phyloP scores from a whole-genome alignment of 768 basidiomycete species.

The Baorangia bicolor region DNA sequence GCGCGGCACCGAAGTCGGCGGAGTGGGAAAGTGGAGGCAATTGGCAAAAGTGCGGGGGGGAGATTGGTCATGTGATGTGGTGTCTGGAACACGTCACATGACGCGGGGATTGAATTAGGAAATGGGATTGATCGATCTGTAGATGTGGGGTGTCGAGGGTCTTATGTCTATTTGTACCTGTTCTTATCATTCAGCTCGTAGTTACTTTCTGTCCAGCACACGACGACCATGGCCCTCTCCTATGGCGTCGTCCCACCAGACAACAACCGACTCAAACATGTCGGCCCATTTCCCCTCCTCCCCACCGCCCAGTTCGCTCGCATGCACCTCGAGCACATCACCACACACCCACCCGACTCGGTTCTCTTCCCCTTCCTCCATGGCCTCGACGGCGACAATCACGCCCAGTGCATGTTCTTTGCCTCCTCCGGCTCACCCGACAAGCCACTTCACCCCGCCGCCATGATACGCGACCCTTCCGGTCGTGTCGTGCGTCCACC shows the following conservation, averaged over 20 bases:
- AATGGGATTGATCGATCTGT: constrained; percentile 10
- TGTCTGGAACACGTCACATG: constrained; percentile 18
- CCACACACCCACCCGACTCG: constrained; percentile 73
- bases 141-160: constrained; percentile 22
- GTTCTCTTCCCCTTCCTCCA: constrained; percentile 89
- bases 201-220: not conserved
- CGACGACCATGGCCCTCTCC: constrained; percentile 17
- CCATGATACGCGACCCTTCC: constrained; percentile 24
- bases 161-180: constrained; percentile 22
- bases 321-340: constrained; percentile 61
- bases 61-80: constrained; percentile 13
- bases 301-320: constrained; percentile 51
- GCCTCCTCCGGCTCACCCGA: constrained; percentile 33
- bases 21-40: constrained; percentile 14
- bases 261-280: not conserved
- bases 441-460: constrained; percentile 15
- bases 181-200: constrained; percentile 17
- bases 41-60: constrained; percentile 27
- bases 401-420: constrained; percentile 82
- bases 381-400: constrained; percentile 79
- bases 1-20: constrained; percentile 21
- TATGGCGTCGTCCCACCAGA: constrained; percentile 26
- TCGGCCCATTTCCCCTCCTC: constrained; percentile 33
- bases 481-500: constrained; percentile 37
- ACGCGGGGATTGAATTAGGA: constrained; percentile 15